A percentile compares a stretch with the other conserved stretches of the same genome.
Evolutionary conservation across 169 alveolate species (phyloP).

Genomic region (Plasmodium inui): DNA sequence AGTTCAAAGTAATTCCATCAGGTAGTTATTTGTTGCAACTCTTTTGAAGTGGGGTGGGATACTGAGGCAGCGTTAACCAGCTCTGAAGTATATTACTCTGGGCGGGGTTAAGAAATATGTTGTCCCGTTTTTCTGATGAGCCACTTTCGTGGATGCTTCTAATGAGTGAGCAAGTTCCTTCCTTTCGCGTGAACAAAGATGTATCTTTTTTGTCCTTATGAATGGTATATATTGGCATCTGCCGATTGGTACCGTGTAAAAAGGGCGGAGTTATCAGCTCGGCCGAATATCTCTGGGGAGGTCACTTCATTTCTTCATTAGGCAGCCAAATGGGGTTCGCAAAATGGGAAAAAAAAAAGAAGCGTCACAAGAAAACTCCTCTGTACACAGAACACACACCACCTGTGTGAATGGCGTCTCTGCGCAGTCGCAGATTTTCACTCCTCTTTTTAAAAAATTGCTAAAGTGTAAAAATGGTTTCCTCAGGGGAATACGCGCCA

Average conservation of each 20-base stretch:
- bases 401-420: not conserved
- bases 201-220: not conserved
- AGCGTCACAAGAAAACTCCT: not conserved
- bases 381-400: not conserved
- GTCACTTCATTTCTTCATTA: not conserved
- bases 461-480: not conserved
- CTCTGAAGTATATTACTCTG: not conserved
- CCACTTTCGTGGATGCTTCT: not conserved
- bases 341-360: not conserved
- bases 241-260: not conserved
- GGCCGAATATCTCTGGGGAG: not conserved
- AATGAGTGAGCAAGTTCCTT: not conserved
- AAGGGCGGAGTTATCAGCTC: not conserved
- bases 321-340: not conserved
- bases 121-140: not conserved
- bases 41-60: not conserved
- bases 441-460: not conserved
- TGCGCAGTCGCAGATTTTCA: not conserved
- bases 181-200: not conserved
- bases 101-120: not conserved
- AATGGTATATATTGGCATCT: not conserved
- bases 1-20: not conserved
- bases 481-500: not conserved
- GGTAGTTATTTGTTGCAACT: not conserved
- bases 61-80: not conserved